phyloP scores from a whole-genome alignment of 352 stramenopile genomes.

The Phytophthora vignae region DNA sequence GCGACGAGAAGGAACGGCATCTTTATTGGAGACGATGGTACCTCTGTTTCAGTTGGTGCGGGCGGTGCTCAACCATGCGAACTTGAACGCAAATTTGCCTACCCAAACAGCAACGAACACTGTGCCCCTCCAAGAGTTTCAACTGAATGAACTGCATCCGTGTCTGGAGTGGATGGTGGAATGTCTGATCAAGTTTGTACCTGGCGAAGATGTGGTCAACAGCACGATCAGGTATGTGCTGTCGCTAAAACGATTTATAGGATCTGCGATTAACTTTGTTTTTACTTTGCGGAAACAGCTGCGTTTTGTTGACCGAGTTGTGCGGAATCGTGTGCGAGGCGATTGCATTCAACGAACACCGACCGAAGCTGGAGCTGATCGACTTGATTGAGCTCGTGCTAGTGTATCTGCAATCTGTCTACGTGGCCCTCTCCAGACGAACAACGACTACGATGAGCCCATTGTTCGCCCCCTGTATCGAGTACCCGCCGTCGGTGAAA shows the following conservation, averaged over 20 bases:
- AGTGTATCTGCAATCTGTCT: slow-evolving; percentile 48
- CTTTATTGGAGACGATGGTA: slow-evolving; percentile 69
- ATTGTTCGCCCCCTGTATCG: slow-evolving; percentile 23
- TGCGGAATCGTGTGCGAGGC: slow-evolving; percentile 58
- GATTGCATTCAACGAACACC: neutral
- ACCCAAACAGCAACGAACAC: neutral
- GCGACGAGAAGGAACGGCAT: slow-evolving; percentile 21
- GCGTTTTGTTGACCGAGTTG: slow-evolving; percentile 72
- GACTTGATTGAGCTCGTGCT: slow-evolving; percentile 34
- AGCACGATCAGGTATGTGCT: slow-evolving; percentile 31
- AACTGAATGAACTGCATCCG: slow-evolving; percentile 38
- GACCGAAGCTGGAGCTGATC: slow-evolving; percentile 16
- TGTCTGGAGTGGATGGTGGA: slow-evolving; percentile 48
- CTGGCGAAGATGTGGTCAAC: slow-evolving; percentile 32
- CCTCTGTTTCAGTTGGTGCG: slow-evolving; percentile 75
- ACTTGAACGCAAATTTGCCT: slow-evolving; percentile 43
- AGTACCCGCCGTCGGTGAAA: slow-evolving; percentile 9
- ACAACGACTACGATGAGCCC: slow-evolving; percentile 21
- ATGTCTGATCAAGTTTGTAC: slow-evolving; percentile 45
- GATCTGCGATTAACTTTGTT: neutral
- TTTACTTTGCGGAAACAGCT: slow-evolving; percentile 19
- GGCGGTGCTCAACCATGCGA: slow-evolving; percentile 71
- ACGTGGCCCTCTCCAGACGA: slow-evolving; percentile 33
- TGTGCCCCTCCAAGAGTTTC: slow-evolving; percentile 24
- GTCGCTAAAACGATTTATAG: no score